Percentiles rank a stretch among this genome's conserved stretches.
These are phyloP conservation scores for Penicillium concentricum DNA, from an alignment of 2,329 filamentous ascomycete species.

Conservation along the genomic window DNA sequence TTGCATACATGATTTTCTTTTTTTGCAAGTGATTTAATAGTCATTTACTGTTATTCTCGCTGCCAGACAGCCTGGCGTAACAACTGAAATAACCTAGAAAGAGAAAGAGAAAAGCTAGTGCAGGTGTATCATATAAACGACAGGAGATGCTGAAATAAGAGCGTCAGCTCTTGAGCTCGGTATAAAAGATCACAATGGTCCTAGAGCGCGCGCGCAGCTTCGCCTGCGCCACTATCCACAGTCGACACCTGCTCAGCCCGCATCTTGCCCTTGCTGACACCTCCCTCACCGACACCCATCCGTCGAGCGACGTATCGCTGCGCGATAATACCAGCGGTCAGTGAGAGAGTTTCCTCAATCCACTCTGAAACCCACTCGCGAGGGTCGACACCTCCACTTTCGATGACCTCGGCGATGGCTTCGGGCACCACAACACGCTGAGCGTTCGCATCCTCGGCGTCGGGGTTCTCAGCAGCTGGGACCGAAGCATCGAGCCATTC, in stretches of 20 bases:
- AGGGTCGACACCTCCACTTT: constrained; percentile 74
- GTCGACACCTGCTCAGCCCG: constrained; percentile 53
- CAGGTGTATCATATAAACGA: constrained; percentile 6
- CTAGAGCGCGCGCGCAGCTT: constrained; percentile 57
- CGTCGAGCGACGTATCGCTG: constrained; percentile 91
- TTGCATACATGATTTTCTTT: neutral
- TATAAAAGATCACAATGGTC: neutral
- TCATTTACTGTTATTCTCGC: neutral
- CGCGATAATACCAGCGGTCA: constrained; percentile 81
- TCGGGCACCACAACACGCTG: constrained; percentile 59
- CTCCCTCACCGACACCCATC: constrained; percentile 93
- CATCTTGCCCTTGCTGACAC: constrained; percentile 56
- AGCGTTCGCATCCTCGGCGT: constrained; percentile 38
- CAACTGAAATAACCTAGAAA: neutral
- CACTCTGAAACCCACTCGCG: constrained; percentile 97
- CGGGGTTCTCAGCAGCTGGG: constrained; percentile 39
- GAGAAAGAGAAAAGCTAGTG: neutral
- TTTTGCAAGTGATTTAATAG: neutral
- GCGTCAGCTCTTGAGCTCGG: neutral
- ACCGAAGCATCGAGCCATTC: constrained; percentile 80
- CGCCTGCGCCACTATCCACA: constrained; percentile 59
- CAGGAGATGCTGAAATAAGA: neutral
- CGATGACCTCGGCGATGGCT: constrained; percentile 82
- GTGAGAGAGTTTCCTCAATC: constrained; percentile 81
- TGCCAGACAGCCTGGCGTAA: neutral